A percentile compares a stretch with the other conserved stretches of the same genome.
Evolutionary conservation across 2,329 filamentous ascomycete genomes (phyloP).

Genomic region (Apiospora pterosperma): DNA sequence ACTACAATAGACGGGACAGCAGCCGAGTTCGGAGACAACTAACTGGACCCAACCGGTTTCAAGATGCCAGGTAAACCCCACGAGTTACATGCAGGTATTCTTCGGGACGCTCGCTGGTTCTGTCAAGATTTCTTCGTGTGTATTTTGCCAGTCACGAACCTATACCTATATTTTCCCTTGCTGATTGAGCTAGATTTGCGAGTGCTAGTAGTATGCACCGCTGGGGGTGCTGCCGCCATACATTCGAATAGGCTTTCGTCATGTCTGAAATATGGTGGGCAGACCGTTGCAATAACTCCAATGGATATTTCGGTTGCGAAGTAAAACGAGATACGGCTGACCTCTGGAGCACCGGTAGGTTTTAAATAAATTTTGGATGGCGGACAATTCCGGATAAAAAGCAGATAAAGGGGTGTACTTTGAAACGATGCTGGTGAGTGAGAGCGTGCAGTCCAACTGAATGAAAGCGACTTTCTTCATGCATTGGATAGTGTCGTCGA

Average conservation of each 20-base stretch:
- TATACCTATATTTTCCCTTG: not conserved
- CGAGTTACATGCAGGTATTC: not conserved
- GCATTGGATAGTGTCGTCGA: conserved; percentile 17
- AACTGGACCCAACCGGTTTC: not conserved
- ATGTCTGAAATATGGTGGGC: conserved; percentile 36
- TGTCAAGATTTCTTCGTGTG: not conserved
- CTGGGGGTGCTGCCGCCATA: not conserved
- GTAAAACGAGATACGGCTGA: conserved; percentile 11
- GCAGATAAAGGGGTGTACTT: conserved; percentile 32
- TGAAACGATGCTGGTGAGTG: conserved; percentile 23
- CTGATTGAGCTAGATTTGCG: not conserved
- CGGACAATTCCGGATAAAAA: not conserved
- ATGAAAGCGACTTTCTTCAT: conserved; percentile 32
- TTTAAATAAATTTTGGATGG: not conserved
- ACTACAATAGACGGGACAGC: not conserved
- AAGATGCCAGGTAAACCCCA: not conserved
- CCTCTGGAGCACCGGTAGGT: conserved; percentile 16
- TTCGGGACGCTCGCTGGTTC: not conserved
- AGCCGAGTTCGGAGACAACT: not conserved
- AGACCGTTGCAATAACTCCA: conserved; percentile 27
- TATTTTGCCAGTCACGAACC: not conserved
- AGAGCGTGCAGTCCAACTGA: conserved; percentile 26
- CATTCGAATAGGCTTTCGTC: conserved; percentile 12
- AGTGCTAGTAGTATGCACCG: not conserved
- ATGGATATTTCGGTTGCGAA: conserved; percentile 36